Evolutionary conservation across 2,329 filamentous ascomycete genomes (phyloP), one percentile per base, ranked within the genome.

Genomic region (Davidsoniella virescens): DNA sequence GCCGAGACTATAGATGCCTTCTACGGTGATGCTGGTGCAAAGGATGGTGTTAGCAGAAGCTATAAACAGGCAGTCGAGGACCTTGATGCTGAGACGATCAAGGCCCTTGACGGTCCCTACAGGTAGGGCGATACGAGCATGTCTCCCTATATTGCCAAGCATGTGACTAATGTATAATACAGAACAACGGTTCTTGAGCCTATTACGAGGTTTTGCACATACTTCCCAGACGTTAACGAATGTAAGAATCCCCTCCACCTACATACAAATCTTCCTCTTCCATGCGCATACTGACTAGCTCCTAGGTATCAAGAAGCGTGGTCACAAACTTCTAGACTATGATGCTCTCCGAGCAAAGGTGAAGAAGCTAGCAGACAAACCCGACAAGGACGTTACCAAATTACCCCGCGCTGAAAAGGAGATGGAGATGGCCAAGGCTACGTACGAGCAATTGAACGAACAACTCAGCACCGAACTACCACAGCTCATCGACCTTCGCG

Each of bases 51-150:
- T 53, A 93, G 85, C 66, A 78, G 90, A 63, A 94, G 86, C 64
- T 98, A 98, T 71, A 98, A 96, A 68, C 88, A 96, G 65, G 92
- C 92, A 7, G 93, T 98, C 17, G 92, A 95, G 63, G 92, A 98
- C 63, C 75, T 98, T 45, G 93, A 98, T 64, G 84, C 92, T 49
- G 93, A 98, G 66, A 98, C 92, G 0, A 95, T 98, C 67, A 98
- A 98, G 66, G 92, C 92, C 5, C 73, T 98, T 56, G 92, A 98
- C 66, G 92, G 92, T 3, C 93, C 92, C 44, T 98, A 95, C 68
- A 78, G 85, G 78, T 82, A 71, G 49, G 62, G 3, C 18, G 14
- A 16, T 10, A 10, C 20, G 9, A 12, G 8, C 29, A 12, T 33
- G 12, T 33, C 12, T 33, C 29, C 8, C 29, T 33, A 18, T 8